Evolutionary conservation across 2,329 filamentous ascomycete species (phyloP).

Genomic region (Penicillium sp.): DNA sequence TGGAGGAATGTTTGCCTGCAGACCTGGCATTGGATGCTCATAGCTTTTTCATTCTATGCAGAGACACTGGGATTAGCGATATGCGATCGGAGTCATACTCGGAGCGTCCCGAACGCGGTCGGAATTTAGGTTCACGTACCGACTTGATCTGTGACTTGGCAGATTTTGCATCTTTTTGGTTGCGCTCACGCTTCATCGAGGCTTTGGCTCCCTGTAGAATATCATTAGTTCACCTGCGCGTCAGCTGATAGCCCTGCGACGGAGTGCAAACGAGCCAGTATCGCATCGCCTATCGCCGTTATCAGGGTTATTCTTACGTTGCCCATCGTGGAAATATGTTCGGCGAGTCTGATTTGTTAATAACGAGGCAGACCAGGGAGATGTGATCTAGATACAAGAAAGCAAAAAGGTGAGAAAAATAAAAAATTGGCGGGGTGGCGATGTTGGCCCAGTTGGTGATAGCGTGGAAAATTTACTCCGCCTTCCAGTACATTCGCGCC

Average conservation of each 20-base stretch:
- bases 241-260: not conserved
- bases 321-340: slow-evolving; percentile 17
- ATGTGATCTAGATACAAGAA: not conserved
- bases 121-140: slow-evolving; percentile 44
- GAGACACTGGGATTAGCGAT: slow-evolving; percentile 5
- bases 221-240: slow-evolving; percentile 11
- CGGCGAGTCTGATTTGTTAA: not conserved
- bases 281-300: not conserved
- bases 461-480: slow-evolving; percentile 4
- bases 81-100: not conserved
- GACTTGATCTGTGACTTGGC: slow-evolving; percentile 65
- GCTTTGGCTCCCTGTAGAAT: slow-evolving; percentile 55
- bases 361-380: not conserved
- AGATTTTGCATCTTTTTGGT: slow-evolving; percentile 57
- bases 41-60: slow-evolving; percentile 64
- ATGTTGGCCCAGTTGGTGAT: not conserved
- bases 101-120: not conserved
- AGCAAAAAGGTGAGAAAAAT: not conserved
- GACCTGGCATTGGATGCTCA: slow-evolving; percentile 69
- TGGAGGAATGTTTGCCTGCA: slow-evolving; percentile 77
- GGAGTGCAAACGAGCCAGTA: not conserved
- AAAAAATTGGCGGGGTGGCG: not conserved
- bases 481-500: not conserved
- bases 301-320: slow-evolving; percentile 20
- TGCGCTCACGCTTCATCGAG: slow-evolving; percentile 68